Evolutionary conservation across 1,284 basidiomycete species (phyloP).

Genomic region (Chalciporus piperatoides): DNA sequence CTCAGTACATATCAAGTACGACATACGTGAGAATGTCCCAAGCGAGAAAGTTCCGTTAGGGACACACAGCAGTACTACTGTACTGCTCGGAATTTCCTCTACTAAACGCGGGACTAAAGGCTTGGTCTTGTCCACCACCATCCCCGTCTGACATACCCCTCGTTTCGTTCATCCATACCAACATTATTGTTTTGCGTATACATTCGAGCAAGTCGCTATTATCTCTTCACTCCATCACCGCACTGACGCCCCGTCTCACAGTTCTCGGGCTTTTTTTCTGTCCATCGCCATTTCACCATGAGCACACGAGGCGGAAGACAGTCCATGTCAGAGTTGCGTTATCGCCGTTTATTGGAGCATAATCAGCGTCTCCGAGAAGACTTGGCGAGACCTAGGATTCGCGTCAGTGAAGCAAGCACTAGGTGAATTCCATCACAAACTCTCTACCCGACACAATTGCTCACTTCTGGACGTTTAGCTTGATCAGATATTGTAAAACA

Average conservation of each 20-base stretch:
- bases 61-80: too few relatives aligned
- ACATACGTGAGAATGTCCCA: conserved; percentile 25
- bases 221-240: not conserved
- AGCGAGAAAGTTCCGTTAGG: conserved; percentile 6
- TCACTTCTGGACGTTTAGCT: conserved; percentile 38
- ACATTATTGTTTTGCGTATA: not conserved
- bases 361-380: conserved; percentile 91
- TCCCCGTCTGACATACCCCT: conserved; percentile 7
- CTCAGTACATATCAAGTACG: not conserved
- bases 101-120: too few relatives aligned
- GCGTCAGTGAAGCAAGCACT: conserved; percentile 87
- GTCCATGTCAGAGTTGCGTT: conserved; percentile 96
- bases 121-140: conserved; percentile 13
- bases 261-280: not conserved
- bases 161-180: not conserved
- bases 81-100: conserved; percentile 14
- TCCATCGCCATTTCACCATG: conserved; percentile 39
- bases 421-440: conserved; percentile 52
- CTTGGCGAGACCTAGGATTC: conserved; percentile 79
- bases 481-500: conserved; percentile 89
- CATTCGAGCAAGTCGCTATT: conserved; percentile 8
- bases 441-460: conserved; percentile 7
- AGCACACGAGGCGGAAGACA: conserved; percentile 64
- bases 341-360: conserved; percentile 89
- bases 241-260: conserved; percentile 9